These are phyloP conservation scores for Vachellia pachyceras DNA, from an alignment of 306 rosid species.

Conservation along the genomic window DNA sequence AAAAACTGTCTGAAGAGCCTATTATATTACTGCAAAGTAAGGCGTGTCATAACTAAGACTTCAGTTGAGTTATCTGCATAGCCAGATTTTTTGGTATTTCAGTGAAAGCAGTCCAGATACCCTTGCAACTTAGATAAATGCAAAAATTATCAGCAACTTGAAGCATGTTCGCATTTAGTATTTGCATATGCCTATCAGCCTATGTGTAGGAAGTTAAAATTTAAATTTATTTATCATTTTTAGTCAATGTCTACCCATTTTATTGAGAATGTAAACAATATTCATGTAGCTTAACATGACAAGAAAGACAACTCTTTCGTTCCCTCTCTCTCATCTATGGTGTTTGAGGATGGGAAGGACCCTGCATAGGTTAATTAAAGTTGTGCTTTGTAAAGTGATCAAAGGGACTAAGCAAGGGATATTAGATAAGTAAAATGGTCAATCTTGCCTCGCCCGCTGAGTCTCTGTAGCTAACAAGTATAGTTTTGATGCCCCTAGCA, in stretches of 20 bases:
- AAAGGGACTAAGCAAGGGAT: background rate
- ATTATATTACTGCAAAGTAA: background rate
- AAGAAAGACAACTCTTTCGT: background rate
- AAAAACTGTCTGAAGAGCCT: background rate
- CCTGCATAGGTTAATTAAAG: background rate
- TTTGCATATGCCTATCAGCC: constrained; percentile 6
- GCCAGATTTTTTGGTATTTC: background rate
- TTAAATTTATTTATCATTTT: background rate
- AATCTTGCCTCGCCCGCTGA: constrained; percentile 58
- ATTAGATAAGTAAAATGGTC: background rate
- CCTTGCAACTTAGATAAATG: constrained; percentile 11
- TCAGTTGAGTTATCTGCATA: background rate
- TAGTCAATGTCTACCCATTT: background rate
- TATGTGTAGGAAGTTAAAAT: background rate
- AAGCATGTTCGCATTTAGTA: background rate
- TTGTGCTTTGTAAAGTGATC: background rate
- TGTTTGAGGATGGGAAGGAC: background rate
- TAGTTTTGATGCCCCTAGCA: constrained; percentile 70
- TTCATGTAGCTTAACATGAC: background rate
- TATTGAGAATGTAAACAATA: background rate
- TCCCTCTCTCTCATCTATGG: background rate
- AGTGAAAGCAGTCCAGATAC: constrained; percentile 17
- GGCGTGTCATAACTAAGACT: background rate
- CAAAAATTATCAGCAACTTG: background rate
- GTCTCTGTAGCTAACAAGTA: constrained; percentile 72